These are phyloP conservation scores for Puccinia polysora DNA, from an alignment of 1,284 basidiomycete genomes.

Conservation along the genomic window DNA sequence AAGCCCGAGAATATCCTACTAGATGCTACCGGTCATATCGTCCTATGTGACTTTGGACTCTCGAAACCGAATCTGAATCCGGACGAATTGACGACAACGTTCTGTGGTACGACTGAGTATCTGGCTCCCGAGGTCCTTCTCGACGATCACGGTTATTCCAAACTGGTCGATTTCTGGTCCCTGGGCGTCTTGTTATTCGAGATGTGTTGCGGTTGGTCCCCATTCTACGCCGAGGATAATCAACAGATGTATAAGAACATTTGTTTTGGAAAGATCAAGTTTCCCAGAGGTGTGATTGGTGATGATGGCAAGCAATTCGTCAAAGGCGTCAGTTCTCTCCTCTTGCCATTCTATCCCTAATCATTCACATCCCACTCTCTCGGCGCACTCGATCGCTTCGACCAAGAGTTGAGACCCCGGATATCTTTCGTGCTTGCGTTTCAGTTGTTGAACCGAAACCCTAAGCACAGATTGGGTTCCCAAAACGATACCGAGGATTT, in stretches of 20 bases:
- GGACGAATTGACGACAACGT: conserved; percentile 94
- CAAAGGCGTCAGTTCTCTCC: conserved; percentile 62
- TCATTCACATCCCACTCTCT: too few species aligned
- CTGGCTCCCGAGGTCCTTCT: conserved; percentile 97
- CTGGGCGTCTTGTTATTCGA: conserved; percentile 58
- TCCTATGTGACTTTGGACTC: conserved; percentile 92
- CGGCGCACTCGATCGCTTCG: too few species aligned
- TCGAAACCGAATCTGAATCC: conserved; percentile 91
- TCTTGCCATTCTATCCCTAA: not conserved
- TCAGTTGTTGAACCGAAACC: conserved; percentile 89
- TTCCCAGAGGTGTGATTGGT: conserved; percentile 92
- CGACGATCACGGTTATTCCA: conserved; percentile 96
- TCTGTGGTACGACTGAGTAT: conserved; percentile 83
- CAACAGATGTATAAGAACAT: conserved; percentile 99
- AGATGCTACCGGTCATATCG: conserved; percentile 93
- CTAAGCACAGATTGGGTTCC: conserved; percentile 89
- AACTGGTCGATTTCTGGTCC: conserved; percentile 98
- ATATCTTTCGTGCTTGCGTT: too few species aligned
- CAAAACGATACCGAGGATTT: conserved; percentile 85
- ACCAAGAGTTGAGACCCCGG: too few species aligned
- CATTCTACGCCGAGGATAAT: conserved; percentile 98
- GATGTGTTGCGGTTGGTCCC: conserved; percentile 99
- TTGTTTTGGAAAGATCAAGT: conserved; percentile 83
- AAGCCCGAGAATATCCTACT: conserved; percentile 97
- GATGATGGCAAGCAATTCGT: conserved; percentile 99